A percentile compares a stretch with the other conserved stretches of the same genome.
phyloP scores from a whole-genome alignment of 192 early-diverging fungal genomes.

The Linnemannia zychae region DNA sequence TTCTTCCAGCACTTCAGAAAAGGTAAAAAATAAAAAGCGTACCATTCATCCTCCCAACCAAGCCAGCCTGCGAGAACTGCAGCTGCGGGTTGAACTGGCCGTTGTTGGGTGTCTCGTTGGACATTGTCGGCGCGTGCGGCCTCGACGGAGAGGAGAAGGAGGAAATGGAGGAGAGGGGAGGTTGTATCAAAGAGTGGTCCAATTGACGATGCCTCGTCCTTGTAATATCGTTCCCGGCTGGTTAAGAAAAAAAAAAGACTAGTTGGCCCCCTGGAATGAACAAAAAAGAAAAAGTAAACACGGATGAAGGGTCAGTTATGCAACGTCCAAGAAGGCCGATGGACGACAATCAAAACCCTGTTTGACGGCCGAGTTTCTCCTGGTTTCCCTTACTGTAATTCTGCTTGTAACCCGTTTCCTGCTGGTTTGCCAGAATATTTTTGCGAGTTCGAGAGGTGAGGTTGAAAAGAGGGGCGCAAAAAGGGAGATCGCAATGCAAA shows the following conservation, averaged over 20 bases:
- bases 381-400: background rate
- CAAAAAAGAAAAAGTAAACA: background rate
- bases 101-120: constrained; percentile 50
- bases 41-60: constrained; percentile 55
- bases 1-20: background rate
- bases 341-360: background rate
- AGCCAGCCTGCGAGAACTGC: constrained; percentile 41
- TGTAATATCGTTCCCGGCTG: background rate
- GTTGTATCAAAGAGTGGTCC: constrained; percentile 1
- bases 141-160: background rate
- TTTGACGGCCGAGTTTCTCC: background rate
- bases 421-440: background rate
- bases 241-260: background rate
- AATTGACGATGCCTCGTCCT: background rate
- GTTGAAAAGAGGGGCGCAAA: background rate
- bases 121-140: constrained; percentile 39
- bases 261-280: too few relatives aligned
- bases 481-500: background rate
- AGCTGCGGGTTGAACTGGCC: constrained; percentile 50
- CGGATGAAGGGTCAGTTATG: background rate
- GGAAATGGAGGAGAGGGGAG: background rate
- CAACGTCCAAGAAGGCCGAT: background rate
- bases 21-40: background rate
- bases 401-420: background rate
- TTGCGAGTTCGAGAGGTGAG: background rate